Evolutionary conservation across 345 rosid species (phyloP).

Genomic region (Aurinia saxatilis): DNA sequence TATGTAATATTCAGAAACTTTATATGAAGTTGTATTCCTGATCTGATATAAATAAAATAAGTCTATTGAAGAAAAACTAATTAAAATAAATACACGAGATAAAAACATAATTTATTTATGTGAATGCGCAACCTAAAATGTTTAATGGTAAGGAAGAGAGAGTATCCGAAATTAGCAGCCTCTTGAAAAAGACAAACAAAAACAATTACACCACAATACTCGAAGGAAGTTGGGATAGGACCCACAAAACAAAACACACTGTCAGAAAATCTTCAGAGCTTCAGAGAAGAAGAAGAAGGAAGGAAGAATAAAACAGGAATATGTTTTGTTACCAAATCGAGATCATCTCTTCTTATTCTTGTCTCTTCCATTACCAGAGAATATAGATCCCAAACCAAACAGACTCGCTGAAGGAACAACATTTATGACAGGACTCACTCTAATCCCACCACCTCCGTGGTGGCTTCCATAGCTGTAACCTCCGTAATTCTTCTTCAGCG

Average conservation of each 20-base stretch:
- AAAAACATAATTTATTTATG: background rate
- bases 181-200: slow-evolving; percentile 19
- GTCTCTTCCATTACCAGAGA: slow-evolving; percentile 52
- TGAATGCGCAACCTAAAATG: background rate
- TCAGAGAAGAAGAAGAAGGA: slow-evolving; percentile 20
- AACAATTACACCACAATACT: slow-evolving; percentile 28
- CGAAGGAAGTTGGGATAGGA: slow-evolving; percentile 4
- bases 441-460: slow-evolving; percentile 34
- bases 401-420: slow-evolving; percentile 64
- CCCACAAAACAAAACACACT: slow-evolving; percentile 29
- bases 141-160: background rate
- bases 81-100: background rate
- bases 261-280: slow-evolving; percentile 34
- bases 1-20: too few species aligned
- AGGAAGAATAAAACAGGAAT: slow-evolving; percentile 20
- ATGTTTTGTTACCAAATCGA: slow-evolving; percentile 8
- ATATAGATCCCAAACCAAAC: slow-evolving; percentile 65
- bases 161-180: slow-evolving; percentile 15
- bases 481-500: slow-evolving; percentile 68
- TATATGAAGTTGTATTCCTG: too few species aligned
- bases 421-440: slow-evolving; percentile 60
- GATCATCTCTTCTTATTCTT: slow-evolving; percentile 48
- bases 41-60: too few species aligned
- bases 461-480: slow-evolving; percentile 36
- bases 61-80: too few species aligned